Conservation (phyloP, 495 filamentous ascomycete species). For the Umbilicaria muhlenbergii region DNA sequence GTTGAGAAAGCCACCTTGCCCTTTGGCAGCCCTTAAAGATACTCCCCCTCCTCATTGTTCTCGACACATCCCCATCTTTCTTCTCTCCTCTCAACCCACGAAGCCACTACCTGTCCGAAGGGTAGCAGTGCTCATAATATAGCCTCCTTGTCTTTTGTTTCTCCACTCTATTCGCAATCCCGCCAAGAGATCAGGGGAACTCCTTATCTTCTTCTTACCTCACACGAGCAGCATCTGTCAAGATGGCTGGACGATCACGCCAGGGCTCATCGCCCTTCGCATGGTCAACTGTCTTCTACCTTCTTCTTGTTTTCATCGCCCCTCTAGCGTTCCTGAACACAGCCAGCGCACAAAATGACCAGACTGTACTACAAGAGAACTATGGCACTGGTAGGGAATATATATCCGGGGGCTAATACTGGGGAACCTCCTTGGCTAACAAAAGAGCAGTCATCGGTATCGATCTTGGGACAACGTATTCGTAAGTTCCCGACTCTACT, state of each 20-base stretch:
- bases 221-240: background rate
- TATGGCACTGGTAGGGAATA: slow-evolving; percentile 57
- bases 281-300: slow-evolving; percentile 68
- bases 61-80: too few species aligned
- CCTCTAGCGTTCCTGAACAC: slow-evolving; percentile 60
- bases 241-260: slow-evolving; percentile 32
- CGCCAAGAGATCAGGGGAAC: too few species aligned
- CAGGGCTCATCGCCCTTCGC: slow-evolving; percentile 34
- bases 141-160: too few species aligned
- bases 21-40: too few species aligned
- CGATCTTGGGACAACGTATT: slow-evolving; percentile 97
- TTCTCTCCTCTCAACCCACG: too few species aligned
- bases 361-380: slow-evolving; percentile 45
- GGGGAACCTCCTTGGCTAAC: slow-evolving; percentile 1
- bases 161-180: too few species aligned
- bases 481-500: slow-evolving; percentile 25
- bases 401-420: background rate
- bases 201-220: too few species aligned
- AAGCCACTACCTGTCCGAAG: too few species aligned
- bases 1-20: too few species aligned
- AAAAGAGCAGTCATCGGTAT: slow-evolving; percentile 68
- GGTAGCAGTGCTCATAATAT: too few species aligned
- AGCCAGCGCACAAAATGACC: slow-evolving; percentile 59
- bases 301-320: slow-evolving; percentile 64
- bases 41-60: too few species aligned